These are phyloP conservation scores for Striga asiatica DNA, from an alignment of 257 asterid species.

Conservation along the genomic window DNA sequence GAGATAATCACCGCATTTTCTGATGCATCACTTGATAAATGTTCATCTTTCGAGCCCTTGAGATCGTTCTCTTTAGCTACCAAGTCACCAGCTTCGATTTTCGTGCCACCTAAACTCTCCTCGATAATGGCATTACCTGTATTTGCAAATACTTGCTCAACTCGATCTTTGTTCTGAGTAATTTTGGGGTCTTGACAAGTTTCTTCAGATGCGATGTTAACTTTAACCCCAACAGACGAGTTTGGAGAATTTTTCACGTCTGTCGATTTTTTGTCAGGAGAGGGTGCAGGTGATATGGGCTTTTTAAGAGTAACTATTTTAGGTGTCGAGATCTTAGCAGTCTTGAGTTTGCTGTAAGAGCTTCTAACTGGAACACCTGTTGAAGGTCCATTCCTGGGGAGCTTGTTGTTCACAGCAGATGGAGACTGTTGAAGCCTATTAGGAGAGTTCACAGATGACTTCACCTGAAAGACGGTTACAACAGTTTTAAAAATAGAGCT, in stretches of 20 bases:
- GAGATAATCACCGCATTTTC: constrained; percentile 11
- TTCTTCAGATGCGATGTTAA: constrained; percentile 16
- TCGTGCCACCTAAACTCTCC: constrained; percentile 12
- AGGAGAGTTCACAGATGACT: constrained; percentile 52
- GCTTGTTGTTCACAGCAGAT: constrained; percentile 21
- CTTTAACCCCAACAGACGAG: constrained; percentile 26
- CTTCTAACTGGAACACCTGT: constrained; percentile 33
- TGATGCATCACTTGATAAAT: constrained; percentile 7
- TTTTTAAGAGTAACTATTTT: constrained; percentile 18
- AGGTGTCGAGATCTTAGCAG: constrained; percentile 31
- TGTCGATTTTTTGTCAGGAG: constrained; percentile 19
- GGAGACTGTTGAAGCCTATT: constrained; percentile 34
- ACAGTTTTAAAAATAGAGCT: constrained; percentile 13
- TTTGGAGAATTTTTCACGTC: constrained; percentile 18
- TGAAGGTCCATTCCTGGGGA: constrained; percentile 37
- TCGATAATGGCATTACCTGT: background rate
- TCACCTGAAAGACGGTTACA: constrained; percentile 41
- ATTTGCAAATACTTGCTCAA: constrained; percentile 21
- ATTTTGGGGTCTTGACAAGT: constrained; percentile 14
- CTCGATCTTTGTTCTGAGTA: constrained; percentile 1
- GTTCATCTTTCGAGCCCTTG: constrained; percentile 16
- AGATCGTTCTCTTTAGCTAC: constrained; percentile 14
- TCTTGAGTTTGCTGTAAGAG: constrained; percentile 47
- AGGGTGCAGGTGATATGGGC: constrained; percentile 3
- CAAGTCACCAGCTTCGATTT: constrained; percentile 13